phyloP scores from a whole-genome alignment of 2,329 filamentous ascomycete genomes.

The Seiridium cupressi region DNA sequence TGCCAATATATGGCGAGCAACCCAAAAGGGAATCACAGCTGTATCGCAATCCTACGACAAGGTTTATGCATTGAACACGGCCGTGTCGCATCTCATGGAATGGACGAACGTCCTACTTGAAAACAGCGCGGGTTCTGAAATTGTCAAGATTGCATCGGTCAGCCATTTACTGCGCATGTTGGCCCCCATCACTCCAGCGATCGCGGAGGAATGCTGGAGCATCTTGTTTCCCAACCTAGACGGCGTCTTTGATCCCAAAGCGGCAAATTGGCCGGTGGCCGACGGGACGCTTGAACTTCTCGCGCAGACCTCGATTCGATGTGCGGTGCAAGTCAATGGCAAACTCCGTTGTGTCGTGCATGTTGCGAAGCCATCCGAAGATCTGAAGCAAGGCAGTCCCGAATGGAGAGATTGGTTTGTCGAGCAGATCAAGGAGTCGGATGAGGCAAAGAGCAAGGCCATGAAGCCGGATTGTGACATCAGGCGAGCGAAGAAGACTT shows the following conservation, averaged over 20 bases:
- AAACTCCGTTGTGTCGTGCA: constrained; percentile 68
- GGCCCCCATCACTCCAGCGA: constrained; percentile 76
- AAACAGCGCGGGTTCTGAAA: constrained; percentile 35
- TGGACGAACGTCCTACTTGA: constrained; percentile 69
- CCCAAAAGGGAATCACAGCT: constrained; percentile 65
- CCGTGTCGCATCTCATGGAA: constrained; percentile 79
- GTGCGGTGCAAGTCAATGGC: constrained; percentile 79
- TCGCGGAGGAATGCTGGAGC: constrained; percentile 80
- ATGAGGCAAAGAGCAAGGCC: constrained; percentile 58
- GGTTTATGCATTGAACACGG: constrained; percentile 77
- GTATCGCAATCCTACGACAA: constrained; percentile 68
- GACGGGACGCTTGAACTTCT: constrained; percentile 52
- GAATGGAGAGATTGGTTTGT: constrained; percentile 60
- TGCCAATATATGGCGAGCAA: constrained; percentile 57
- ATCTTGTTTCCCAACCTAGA: constrained; percentile 41
- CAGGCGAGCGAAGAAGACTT: constrained; percentile 28
- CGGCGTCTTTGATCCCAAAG: constrained; percentile 42
- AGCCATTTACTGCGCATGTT: constrained; percentile 66
- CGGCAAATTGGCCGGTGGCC: constrained; percentile 54
- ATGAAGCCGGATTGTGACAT: constrained; percentile 42
- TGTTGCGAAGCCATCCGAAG: constrained; percentile 51
- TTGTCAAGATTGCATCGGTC: constrained; percentile 48
- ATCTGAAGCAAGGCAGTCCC: constrained; percentile 29
- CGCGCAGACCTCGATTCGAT: constrained; percentile 48
- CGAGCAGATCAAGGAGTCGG: constrained; percentile 56